Conservation (phyloP, 2,329 filamentous ascomycete species). For the Magnaporthales sp. region DNA sequence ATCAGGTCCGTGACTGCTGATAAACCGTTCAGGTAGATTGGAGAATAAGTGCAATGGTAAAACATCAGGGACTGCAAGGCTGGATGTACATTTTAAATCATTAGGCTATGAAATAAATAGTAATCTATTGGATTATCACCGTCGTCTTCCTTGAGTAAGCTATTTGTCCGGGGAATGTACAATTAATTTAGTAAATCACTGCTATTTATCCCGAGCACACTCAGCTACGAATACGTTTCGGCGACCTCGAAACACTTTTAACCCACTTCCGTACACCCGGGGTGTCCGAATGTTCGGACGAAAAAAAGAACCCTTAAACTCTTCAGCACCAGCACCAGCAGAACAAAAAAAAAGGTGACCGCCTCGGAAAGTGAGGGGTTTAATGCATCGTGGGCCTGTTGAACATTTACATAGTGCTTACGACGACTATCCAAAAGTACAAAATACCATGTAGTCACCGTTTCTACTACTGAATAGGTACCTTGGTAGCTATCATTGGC, state of each 20-base stretch:
- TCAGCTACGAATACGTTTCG: neutral
- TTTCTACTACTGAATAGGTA: neutral
- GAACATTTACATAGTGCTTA: neutral
- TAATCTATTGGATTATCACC: neutral
- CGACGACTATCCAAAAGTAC: neutral
- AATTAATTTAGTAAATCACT: neutral
- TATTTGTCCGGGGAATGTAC: neutral
- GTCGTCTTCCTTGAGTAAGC: neutral
- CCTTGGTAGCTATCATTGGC: neutral
- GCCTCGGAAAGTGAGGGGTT: neutral
- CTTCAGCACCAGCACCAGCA: neutral
- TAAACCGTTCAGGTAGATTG: neutral
- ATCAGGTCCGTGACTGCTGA: neutral
- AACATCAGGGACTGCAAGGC: no score
- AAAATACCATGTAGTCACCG: neutral
- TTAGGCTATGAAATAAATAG: neutral
- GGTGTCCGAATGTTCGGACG: neutral
- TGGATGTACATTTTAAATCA: no score
- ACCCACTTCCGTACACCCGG: neutral
- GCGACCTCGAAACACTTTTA: neutral
- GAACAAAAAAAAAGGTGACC: neutral
- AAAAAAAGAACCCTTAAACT: neutral
- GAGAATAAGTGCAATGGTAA: neutral
- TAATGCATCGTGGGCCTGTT: neutral
- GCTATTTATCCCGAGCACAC: neutral